phyloP scores from a whole-genome alignment of 2,329 filamentous ascomycete genomes.

The Raffaelea deltoideospora region DNA sequence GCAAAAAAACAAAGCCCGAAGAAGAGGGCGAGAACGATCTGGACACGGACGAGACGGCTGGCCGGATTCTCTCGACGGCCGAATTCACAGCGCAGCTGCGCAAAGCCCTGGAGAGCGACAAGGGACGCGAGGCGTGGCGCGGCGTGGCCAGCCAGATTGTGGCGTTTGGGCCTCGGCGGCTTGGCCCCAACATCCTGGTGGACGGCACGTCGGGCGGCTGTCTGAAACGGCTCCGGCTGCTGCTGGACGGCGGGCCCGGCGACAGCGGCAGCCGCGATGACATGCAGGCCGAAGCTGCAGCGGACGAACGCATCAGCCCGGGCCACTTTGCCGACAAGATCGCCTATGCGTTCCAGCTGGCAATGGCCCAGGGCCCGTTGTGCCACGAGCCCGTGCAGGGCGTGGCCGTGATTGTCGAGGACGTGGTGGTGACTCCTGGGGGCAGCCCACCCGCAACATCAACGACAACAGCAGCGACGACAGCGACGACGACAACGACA shows the following conservation, averaged over 20 bases:
- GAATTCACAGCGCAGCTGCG: conserved; percentile 67
- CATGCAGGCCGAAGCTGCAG: conserved; percentile 18
- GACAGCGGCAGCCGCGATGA: conserved; percentile 20
- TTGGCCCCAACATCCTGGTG: conserved; percentile 78
- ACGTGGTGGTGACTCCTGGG: conserved; percentile 42
- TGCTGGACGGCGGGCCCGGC: conserved; percentile 41
- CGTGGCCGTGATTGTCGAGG: conserved; percentile 79
- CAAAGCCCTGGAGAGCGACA: conserved; percentile 51
- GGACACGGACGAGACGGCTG: conserved; percentile 41
- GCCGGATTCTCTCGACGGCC: conserved; percentile 48
- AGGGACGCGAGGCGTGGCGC: conserved; percentile 61
- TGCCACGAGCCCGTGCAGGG: conserved; percentile 91
- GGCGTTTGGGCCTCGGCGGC: conserved; percentile 76
- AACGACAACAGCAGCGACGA: background rate
- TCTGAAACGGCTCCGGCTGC: no score
- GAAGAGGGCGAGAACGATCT: conserved; percentile 23
- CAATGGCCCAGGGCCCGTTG: conserved; percentile 74
- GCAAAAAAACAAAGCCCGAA: conserved; percentile 21
- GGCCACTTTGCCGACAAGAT: conserved; percentile 80
- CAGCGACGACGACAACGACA: conserved; percentile 29
- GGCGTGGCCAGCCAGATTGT: conserved; percentile 64
- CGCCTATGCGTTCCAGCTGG: conserved; percentile 84
- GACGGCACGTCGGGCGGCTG: conserved; percentile 63
- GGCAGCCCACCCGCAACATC: conserved; percentile 28
- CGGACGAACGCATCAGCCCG: conserved; percentile 37